Base-by-base conservation (phyloP, 164 flowering plant species). In the Amborella trichopoda region DNA sequence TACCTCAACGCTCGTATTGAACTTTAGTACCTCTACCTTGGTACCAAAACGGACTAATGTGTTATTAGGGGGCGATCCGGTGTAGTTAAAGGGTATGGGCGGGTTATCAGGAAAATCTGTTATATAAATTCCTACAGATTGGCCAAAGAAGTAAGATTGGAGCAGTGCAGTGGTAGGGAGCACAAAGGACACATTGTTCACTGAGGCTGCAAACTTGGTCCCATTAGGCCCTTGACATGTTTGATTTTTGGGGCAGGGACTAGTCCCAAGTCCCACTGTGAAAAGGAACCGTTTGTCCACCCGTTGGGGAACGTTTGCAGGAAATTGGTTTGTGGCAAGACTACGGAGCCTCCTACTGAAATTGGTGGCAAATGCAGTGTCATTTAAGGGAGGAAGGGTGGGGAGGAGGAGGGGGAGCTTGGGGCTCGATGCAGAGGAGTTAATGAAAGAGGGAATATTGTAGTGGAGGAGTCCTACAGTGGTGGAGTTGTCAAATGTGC, bases 151-250 rank as follows among this genome's bases (percentile, higher is more conserved):
- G 39, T 76, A 49, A 17, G 78, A 48, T 55, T 76, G 76, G 8
- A 76, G 76, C 14, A 79, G 53, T 0, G 81, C 74, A 0, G 67
- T 66, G n/a, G 62, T 44, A 0, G 82, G 86, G 0, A 64, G 55
- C 3, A 38, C 17, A 11, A 72, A 66, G 2, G 81, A 73, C 26
- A 76, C 42, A 28, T 79, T 79, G 61, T 74, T 79, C 10, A 79
- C 23, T 0, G 78, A 55, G 3, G 82, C 86, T 6, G 78, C 54
- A 14, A 79, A 68, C 42, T 53, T 74, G n/a, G 81, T 54, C 38
- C 62, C 65, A 37, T 63, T 63, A 5, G 81, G 81, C 0, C 84
- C 84, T 48, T 68, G 81, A 46, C 85, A 78, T 0, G 74, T 75
- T 23, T 69, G 70, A 57, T 71, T 75, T 27, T 62, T 55, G 0